These are phyloP conservation scores for Solanum virginianum DNA, from an alignment of 257 asterid species.

Conservation along the genomic window DNA sequence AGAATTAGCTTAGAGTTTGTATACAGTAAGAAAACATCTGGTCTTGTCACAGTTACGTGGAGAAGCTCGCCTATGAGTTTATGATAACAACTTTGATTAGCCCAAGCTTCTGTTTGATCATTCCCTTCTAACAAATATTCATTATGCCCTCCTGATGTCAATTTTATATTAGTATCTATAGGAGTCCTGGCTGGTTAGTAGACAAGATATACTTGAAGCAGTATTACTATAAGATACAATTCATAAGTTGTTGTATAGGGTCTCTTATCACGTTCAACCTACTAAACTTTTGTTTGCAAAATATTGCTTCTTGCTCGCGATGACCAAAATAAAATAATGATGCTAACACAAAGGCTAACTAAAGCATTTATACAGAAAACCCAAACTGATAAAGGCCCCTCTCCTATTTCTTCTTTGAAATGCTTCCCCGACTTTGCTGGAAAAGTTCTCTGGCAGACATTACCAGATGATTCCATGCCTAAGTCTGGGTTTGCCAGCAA, in stretches of 20 bases:
- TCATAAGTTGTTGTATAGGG: not conserved
- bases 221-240: not conserved
- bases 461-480: constrained; percentile 42
- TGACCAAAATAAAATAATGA: constrained; percentile 50
- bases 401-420: constrained; percentile 18
- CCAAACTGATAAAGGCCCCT: constrained; percentile 45
- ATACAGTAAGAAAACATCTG: too few species aligned
- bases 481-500: constrained; percentile 68
- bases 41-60: too few species aligned
- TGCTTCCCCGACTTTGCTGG: constrained; percentile 19
- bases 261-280: not conserved
- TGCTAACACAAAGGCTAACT: constrained; percentile 57
- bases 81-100: too few species aligned
- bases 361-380: too few species aligned
- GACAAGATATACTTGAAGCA: not conserved
- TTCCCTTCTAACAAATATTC: too few species aligned
- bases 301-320: constrained; percentile 64
- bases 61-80: too few species aligned
- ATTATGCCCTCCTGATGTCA: too few species aligned
- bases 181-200: too few species aligned
- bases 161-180: too few species aligned
- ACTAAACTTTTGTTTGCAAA: constrained; percentile 39
- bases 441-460: constrained; percentile 31
- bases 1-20: too few species aligned
- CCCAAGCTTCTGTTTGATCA: too few species aligned